A percentile compares a stretch with the other conserved stretches of the same genome.
Conservation (phyloP, 768 basidiomycete species). For the Galerina sulciceps region DNA sequence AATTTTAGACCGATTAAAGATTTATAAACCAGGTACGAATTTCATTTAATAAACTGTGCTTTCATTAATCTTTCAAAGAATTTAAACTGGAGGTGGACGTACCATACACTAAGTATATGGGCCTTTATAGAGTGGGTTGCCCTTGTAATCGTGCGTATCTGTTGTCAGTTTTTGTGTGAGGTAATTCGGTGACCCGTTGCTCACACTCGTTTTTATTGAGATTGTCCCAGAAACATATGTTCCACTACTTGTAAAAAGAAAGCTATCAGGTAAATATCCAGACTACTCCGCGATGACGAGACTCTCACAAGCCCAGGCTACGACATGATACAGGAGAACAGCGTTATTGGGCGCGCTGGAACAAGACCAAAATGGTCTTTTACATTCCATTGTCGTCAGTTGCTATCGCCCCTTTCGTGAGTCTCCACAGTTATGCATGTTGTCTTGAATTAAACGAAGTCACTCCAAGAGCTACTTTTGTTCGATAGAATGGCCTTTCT, state of each 20-base stretch:
- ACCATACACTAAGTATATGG: constrained; percentile 74
- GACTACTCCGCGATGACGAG: not conserved
- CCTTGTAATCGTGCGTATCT: constrained; percentile 50
- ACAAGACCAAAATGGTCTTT: constrained; percentile 44
- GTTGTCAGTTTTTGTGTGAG: not conserved
- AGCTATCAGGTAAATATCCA: constrained; percentile 49
- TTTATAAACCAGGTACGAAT: constrained; percentile 71
- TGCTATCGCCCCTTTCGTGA: constrained; percentile 75
- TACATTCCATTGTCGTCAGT: constrained; percentile 54
- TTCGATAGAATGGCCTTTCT: constrained; percentile 79
- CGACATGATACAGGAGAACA: constrained; percentile 54
- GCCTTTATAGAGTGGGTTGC: constrained; percentile 53
- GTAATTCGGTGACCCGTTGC: not conserved
- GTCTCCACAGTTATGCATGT: constrained; percentile 23
- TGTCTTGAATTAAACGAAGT: not conserved
- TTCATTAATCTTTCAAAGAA: constrained; percentile 38
- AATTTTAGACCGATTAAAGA: constrained; percentile 24
- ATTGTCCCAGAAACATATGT: constrained; percentile 75
- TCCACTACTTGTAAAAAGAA: constrained; percentile 66
- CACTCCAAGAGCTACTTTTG: constrained; percentile 55
- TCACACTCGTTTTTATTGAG: constrained; percentile 30
- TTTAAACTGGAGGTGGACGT: constrained; percentile 78
- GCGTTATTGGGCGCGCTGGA: constrained; percentile 64
- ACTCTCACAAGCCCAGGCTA: constrained; percentile 40
- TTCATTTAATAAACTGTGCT: not conserved